Evolutionary conservation across 768 basidiomycete genomes (phyloP), one percentile per base, ranked within the genome.

Genomic region (Trametes coccinea): DNA sequence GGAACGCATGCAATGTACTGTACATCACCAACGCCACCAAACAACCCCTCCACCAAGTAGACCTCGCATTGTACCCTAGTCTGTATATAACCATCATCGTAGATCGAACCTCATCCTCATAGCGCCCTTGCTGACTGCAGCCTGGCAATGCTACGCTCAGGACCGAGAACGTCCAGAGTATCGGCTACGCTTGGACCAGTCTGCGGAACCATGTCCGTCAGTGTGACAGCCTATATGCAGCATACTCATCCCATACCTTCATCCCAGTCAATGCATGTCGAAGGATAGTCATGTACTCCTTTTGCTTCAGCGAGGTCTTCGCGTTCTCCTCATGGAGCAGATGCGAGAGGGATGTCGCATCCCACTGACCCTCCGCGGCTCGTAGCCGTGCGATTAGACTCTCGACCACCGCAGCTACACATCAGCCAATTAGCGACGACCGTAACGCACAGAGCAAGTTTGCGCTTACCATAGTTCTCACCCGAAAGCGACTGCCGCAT

Each of bases 241-340:
- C 3, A 45, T n/a, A 50, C 17, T 29, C 0, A 46, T 16, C 30
- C 69, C 17, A 27, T 44, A 89, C 95, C 84, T 91, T 93, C 77
- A 86, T 84, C 2, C 88, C 95, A 1, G 89, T 94, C 66, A 97
- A 71, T 3, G 89, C 90, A 69, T 91, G 84, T 54, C 95, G 76
- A 53, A 96, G 73, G 0, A 84, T 81, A 1, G 82, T 87, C 86
- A 95, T 88, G 66, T 92, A 84, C 22, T 76, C 66, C 53, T 82
- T 87, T 46, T 74, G 74, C 53, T 79, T 75, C 11, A 83, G 58
- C 2, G 72, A 74, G 2, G 78, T 66, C 34, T 67, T 70, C 37
- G 77, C 73, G 37, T 77, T 79, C 64, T 80, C 80, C 11, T 78
- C 73, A 30, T 84, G 79, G 7, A 89, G 68, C 4, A 80, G 50